Evolutionary conservation across 192 early-diverging fungal species (phyloP), one percentile per base, ranked within the genome.

Genomic region (Podila horticola): DNA sequence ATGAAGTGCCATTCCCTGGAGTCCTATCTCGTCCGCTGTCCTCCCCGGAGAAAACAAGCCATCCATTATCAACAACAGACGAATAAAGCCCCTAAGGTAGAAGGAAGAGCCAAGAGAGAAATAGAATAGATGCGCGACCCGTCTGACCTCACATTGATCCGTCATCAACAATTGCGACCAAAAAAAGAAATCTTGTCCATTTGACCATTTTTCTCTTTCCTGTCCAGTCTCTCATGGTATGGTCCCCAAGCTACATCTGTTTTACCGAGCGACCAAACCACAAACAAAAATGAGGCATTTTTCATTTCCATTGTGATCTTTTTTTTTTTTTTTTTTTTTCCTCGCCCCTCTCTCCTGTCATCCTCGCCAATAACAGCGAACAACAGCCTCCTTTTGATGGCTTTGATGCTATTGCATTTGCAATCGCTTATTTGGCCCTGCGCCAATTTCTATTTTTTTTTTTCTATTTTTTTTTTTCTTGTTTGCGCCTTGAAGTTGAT

Each of bases 171-270:
- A 45, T 45, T 15, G 41, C 41, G 1, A 1, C 52, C 52, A 55
- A 55, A 55, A 55, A 24, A 55, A 55, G 52, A 55, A 55, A 55
- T 55, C 52, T 26, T 55, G 52, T 55, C 52, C 52, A 55, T 4
- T 19, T 55, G 52, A 55, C 52, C 17, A 19, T 55, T 55, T 55
- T 55, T 24, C 19, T 55, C 24, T 4, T 24, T 55, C 10, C 3
- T 0, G 4, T 22, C 24, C 52, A 24, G 1, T 7, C 34, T 36
- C 34, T 22, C 24, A n/a, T 19, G 52, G 8, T 24, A 55, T 20
- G n/a, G 17, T 1, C 41, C 52, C 20, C 50, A n/a, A n/a, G n/a
- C 50, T 22, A 52, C 50, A 17, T n/a, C 50, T n/a, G 6, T 22
- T 22, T n/a, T 55, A 55, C 52, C 52, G 24, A 24, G 52, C 52